Evolutionary conservation across 352 stramenopile genomes (phyloP).

Genomic region (Pythium brachiatum): DNA sequence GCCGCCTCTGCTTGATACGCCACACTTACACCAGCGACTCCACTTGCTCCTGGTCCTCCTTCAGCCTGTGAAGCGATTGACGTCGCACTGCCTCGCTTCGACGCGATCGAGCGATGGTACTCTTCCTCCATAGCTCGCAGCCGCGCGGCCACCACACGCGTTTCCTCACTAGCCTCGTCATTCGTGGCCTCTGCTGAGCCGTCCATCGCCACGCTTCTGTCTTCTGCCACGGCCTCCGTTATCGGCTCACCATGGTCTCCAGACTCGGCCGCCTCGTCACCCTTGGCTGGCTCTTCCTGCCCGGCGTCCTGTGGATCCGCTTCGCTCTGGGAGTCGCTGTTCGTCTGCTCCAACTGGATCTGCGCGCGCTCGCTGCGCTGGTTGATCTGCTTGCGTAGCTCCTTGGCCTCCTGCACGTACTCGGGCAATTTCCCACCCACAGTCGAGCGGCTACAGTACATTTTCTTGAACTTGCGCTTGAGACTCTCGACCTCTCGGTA

Average conservation of each 20-base stretch:
- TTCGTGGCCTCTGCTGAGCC: neutral
- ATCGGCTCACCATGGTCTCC: neutral
- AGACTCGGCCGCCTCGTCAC: neutral
- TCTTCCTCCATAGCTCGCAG: constrained; percentile 47
- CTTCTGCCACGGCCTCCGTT: neutral
- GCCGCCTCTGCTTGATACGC: neutral
- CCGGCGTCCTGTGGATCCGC: constrained; percentile 14
- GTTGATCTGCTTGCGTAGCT: constrained; percentile 46
- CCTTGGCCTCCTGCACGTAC: constrained; percentile 53
- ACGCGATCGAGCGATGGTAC: constrained; percentile 28
- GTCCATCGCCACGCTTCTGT: neutral
- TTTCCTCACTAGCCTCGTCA: neutral
- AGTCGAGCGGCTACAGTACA: constrained; percentile 46
- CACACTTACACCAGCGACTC: neutral
- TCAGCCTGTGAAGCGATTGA: neutral
- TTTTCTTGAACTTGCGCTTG: constrained; percentile 74
- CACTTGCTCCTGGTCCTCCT: neutral
- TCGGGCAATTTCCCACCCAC: constrained; percentile 32
- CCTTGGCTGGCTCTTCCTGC: neutral
- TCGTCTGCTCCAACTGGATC: constrained; percentile 22
- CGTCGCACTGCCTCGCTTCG: constrained; percentile 7
- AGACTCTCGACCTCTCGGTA: constrained; percentile 62
- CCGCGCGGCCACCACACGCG: constrained; percentile 28
- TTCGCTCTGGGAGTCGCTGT: constrained; percentile 39
- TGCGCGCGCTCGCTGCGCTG: constrained; percentile 38